Base-by-base conservation (phyloP, 148 eudicot species). In the Vaccinium macrocarpon region DNA sequence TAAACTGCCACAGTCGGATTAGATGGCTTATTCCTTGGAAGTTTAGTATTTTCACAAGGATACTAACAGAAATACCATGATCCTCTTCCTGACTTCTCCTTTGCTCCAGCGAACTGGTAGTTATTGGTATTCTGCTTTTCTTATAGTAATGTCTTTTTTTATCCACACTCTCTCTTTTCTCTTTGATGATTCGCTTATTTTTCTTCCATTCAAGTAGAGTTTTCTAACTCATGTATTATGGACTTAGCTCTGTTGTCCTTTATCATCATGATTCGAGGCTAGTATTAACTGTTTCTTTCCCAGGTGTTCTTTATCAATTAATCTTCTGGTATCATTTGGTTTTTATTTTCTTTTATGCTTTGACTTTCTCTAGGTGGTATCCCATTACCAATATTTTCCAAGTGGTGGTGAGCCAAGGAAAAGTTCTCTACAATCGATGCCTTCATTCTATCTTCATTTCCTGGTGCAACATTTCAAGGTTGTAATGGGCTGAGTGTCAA, bases 401-500 rank as follows among this genome's bases (percentile, higher is more conserved):
- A 72, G 76, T 72, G 76, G 76, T 72, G 76, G 48, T 42, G 38
- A 38, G 76, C 76, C 3, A 72, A 72, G 18, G 76, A 72, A n/a
- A 72, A 35, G 49, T 72, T 72, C 76, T 72, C 48, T 72, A 38
- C 73, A 42, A 72, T 38, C 18, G 76, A 72, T 38, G 49, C 76
- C 48, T 72, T 72, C 38, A 35, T 72, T 72, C 23, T 16, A 72
- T 32, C 76, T 32, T 72, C 76, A 35, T 72, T 72, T 72, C 49
- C 76, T 16, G 76, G 76, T 72, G 76, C 76, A 72, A 72, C 50
- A 72, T 72, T 15, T 72, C 76, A 72, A 35, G 50, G 76, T 72
- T 72, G n/a, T 32, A 32, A 38, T 72, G 76, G 76, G 16, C 38
- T 72, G 76, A 72, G 23, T 72, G 49, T 72, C 49, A 72, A 35